Percentiles rank a stretch among this genome's conserved stretches.
These are phyloP conservation scores for Leishmania tropica DNA, from an alignment of 208 protist species.

Conservation along the genomic window DNA sequence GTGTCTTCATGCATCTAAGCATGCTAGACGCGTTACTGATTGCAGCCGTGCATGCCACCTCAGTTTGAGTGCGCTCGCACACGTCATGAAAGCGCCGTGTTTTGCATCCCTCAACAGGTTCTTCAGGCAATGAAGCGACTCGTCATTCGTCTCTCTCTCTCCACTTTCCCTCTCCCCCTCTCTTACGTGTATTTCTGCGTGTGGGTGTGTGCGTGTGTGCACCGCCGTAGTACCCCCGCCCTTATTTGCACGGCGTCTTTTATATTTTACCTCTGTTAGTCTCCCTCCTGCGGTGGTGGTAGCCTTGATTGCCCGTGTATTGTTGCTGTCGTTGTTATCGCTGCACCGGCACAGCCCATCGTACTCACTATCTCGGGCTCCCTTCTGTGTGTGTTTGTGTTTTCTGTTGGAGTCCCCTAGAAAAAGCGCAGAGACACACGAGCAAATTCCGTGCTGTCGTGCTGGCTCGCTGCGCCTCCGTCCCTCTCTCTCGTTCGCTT, in stretches of 20 bases:
- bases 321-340: background rate
- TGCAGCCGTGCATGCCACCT: background rate
- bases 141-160: background rate
- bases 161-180: background rate
- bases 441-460: background rate
- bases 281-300: constrained; percentile 6
- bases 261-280: constrained; percentile 4
- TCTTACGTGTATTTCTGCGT: background rate
- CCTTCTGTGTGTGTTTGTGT: background rate
- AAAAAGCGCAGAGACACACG: background rate
- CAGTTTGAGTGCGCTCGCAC: background rate
- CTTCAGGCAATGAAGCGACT: background rate
- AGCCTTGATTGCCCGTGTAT: background rate
- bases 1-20: background rate
- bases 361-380: background rate
- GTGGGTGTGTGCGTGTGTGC: background rate
- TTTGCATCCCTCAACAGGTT: background rate
- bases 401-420: background rate
- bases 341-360: background rate
- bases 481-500: background rate
- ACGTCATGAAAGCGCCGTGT: background rate
- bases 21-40: background rate
- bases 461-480: background rate
- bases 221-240: background rate
- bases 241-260: background rate